These are phyloP conservation scores for Colletotrichum somersetense DNA, from an alignment of 2,329 filamentous ascomycete genomes.

Conservation along the genomic window DNA sequence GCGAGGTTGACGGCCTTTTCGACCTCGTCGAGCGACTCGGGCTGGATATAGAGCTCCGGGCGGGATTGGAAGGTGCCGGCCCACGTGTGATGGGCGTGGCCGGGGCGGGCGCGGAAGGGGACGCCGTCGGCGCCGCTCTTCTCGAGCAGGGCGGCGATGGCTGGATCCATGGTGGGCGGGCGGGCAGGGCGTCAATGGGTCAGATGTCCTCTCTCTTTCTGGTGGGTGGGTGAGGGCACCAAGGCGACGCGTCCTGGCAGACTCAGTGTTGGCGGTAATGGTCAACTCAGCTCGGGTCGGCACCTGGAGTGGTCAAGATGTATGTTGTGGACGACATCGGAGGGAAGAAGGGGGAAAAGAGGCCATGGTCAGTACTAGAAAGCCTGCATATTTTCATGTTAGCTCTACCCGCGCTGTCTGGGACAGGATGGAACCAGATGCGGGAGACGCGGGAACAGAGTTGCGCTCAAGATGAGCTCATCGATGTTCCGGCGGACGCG, in stretches of 20 bases:
- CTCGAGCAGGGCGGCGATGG: slow-evolving; percentile 51
- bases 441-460: slow-evolving; percentile 1
- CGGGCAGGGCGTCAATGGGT: too few species aligned
- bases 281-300: background rate
- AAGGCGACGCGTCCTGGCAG: too few species aligned
- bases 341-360: background rate
- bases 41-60: slow-evolving; percentile 92
- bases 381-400: background rate
- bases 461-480: slow-evolving; percentile 34
- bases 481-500: slow-evolving; percentile 10
- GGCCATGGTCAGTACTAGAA: background rate
- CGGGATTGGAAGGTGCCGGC: slow-evolving; percentile 90
- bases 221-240: background rate
- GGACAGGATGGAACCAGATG: background rate
- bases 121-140: slow-evolving; percentile 56
- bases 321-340: background rate
- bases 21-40: slow-evolving; percentile 82
- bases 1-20: slow-evolving; percentile 87
- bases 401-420: background rate
- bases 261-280: background rate
- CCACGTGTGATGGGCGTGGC: slow-evolving; percentile 91
- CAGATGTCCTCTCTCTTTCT: background rate
- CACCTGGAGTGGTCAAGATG: background rate
- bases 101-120: slow-evolving; percentile 80
- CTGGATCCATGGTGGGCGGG: slow-evolving; percentile 53